Evolutionary conservation across 352 stramenopile species (phyloP).

Genomic region (Globisporangium solare): DNA sequence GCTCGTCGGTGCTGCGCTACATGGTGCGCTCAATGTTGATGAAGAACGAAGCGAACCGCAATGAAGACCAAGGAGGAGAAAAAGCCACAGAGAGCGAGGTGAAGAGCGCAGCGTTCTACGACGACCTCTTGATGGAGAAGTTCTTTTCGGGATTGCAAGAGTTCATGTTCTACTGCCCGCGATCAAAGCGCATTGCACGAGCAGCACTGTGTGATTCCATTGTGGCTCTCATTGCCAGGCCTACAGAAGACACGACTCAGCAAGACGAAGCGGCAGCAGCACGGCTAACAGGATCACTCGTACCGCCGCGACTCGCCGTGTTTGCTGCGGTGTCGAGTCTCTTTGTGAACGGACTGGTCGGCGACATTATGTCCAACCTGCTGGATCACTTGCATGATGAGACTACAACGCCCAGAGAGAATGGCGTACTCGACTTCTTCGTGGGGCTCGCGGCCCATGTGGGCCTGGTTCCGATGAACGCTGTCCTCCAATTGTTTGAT

Average conservation of each 20-base stretch:
- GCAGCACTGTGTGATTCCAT: constrained; percentile 24
- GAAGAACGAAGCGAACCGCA: neutral
- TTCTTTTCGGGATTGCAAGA: constrained; percentile 48
- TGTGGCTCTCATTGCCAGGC: neutral
- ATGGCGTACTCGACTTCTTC: constrained; percentile 23
- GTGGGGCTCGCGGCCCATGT: constrained; percentile 40
- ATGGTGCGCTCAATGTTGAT: constrained; percentile 19
- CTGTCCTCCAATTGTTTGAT: constrained; percentile 24
- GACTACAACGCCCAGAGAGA: neutral
- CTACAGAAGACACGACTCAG: neutral
- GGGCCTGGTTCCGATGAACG: constrained; percentile 25
- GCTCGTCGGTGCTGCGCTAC: constrained; percentile 24
- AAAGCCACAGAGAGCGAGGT: neutral
- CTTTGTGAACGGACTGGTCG: constrained; percentile 43
- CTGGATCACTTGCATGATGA: constrained; percentile 4
- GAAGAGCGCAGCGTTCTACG: constrained; percentile 14
- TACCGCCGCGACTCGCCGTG: constrained; percentile 19
- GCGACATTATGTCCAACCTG: constrained; percentile 18
- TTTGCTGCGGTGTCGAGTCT: constrained; percentile 31
- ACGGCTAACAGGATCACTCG: neutral
- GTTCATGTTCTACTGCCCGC: constrained; percentile 47
- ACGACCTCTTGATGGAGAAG: constrained; percentile 63
- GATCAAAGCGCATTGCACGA: constrained; percentile 24
- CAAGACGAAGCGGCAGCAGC: neutral
- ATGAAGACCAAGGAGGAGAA: neutral